Evolutionary conservation across 2,329 filamentous ascomycete species (phyloP), one percentile per base, ranked within the genome.

Genomic region (Penicillium sp.): DNA sequence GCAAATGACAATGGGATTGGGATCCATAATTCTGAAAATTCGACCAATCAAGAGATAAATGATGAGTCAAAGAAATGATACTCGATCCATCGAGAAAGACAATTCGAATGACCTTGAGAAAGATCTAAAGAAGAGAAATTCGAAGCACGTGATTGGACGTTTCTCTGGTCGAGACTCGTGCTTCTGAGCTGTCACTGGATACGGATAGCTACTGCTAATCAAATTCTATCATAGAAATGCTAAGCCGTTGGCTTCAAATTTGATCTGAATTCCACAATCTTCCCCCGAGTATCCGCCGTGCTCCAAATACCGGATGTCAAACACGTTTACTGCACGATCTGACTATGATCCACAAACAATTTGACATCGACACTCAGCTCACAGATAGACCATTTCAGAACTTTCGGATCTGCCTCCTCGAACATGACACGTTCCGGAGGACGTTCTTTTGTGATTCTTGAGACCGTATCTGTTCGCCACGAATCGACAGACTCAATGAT

Each of bases 301-400:
- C 83, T 83, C 82, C 82, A 85, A 46, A 85, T 84, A 0, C 83
- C 83, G 43, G 78, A 75, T 42, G 82, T 75, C 62, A 85, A 67
- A 59, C 82, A 83, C 26, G 76, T 80, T 58, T 86, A 65, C 74
- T 86, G 83, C 60, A 85, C 83, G 66, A 85, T 84, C 75, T 85
- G 83, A 40, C 82, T 84, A 68, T 85, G 82, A 64, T 85, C 83
- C 55, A 86, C 82, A 69, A 85, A 85, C 35, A 85, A 64, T 64
- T 86, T 85, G 45, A 85, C 82, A 66, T 85, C 82, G 33, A 82
- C 78, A 6, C 84, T 83, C 70, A 85, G 86, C 69, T 85, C 82
- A 16, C 82, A 74, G 49, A 85, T 77, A 65, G 84, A 85, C 82
- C 82, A 85, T 60, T 84, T 85, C 60, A 84, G 85, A 4, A 85